Percentiles rank a stretch among this genome's conserved stretches.
These are phyloP conservation scores for Dipodascopsis uninucleata DNA, from an alignment of 805 yeast species.

Conservation along the genomic window DNA sequence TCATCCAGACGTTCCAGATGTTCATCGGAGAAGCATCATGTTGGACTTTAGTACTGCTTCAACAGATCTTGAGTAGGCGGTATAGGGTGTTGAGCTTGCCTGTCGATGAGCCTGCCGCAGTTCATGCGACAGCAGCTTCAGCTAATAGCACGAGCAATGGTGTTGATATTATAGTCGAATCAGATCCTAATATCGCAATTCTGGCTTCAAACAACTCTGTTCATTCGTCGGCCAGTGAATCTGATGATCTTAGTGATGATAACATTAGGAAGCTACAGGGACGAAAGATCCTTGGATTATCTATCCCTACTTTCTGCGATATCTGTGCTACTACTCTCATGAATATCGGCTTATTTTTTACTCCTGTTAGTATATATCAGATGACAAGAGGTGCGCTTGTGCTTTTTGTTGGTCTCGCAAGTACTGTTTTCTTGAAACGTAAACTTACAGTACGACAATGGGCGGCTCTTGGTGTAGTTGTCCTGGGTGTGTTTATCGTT, in stretches of 20 bases:
- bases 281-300: conserved; percentile 38
- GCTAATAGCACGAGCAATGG: conserved; percentile 4
- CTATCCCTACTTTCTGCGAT: conserved; percentile 70
- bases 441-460: conserved; percentile 61
- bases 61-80: background rate
- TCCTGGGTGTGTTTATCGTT: conserved; percentile 66
- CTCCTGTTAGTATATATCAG: conserved; percentile 77
- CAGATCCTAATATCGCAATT: conserved; percentile 8
- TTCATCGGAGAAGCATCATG: conserved; percentile 65
- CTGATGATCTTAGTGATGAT: background rate
- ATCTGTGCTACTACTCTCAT: conserved; percentile 68
- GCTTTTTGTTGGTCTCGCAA: conserved; percentile 68
- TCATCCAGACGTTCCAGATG: conserved; percentile 76
- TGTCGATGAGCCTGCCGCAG: background rate
- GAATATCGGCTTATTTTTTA: conserved; percentile 69
- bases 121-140: too few relatives aligned
- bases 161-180: conserved; percentile 4
- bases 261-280: conserved; percentile 30
- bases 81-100: conserved; percentile 1
- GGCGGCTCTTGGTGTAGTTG: conserved; percentile 60
- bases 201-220: conserved; percentile 9
- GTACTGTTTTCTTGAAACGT: conserved; percentile 58
- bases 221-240: background rate
- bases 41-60: conserved; percentile 38
- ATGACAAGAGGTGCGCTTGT: conserved; percentile 82